Conservation (phyloP, 2,329 filamentous ascomycete species). For the Rhynchosporium secalis region DNA sequence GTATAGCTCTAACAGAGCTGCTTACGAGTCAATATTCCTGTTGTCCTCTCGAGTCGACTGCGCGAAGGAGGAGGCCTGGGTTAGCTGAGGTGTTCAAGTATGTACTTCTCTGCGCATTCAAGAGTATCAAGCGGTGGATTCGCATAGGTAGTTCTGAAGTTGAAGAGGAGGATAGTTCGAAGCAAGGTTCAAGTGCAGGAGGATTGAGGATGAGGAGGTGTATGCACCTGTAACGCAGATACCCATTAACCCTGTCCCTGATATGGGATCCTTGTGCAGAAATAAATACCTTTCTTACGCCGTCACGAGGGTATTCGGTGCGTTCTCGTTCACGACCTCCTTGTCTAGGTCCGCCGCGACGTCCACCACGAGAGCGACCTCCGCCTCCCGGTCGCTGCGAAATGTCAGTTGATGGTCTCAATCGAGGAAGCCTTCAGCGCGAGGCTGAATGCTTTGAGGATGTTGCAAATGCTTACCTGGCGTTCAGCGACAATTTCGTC, state of each 20-base stretch:
- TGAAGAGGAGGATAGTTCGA: conserved; percentile 41
- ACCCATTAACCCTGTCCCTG: conserved; percentile 18
- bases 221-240: conserved; percentile 37
- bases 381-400: conserved; percentile 32
- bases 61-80: conserved; percentile 45
- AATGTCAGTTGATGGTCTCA: conserved; percentile 25
- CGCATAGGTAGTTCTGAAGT: conserved; percentile 13
- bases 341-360: conserved; percentile 39
- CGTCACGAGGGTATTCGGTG: conserved; percentile 69
- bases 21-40: conserved; percentile 70
- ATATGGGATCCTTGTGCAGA: not conserved
- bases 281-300: conserved; percentile 79
- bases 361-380: conserved; percentile 37
- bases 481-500: conserved; percentile 65
- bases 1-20: conserved; percentile 19
- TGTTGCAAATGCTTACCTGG: conserved; percentile 47
- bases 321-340: conserved; percentile 33
- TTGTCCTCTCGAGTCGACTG: conserved; percentile 63
- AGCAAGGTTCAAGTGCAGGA: conserved; percentile 36
- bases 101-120: conserved; percentile 41
- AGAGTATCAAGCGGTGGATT: conserved; percentile 38
- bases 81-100: conserved; percentile 49
- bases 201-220: conserved; percentile 40
- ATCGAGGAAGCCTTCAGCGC: conserved; percentile 21
- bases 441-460: conserved; percentile 31